Percentiles rank a stretch among this genome's conserved stretches.
phyloP scores from a whole-genome alignment of 192 early-diverging fungal species.

The Rhizophlyctis rosea region DNA sequence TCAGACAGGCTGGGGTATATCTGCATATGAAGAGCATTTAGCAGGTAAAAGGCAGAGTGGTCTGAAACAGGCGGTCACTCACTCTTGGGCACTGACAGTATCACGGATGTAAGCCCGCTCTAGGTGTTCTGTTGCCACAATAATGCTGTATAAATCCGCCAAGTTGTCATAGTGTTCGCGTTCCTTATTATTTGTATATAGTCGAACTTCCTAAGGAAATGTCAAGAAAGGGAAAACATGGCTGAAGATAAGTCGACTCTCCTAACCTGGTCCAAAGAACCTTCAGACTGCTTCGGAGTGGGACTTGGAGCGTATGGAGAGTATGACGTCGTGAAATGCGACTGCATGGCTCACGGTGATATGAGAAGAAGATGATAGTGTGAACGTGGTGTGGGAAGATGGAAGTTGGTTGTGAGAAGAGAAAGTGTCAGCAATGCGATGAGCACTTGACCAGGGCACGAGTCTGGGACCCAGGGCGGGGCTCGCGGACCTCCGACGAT shows the following conservation, averaged over 20 bases:
- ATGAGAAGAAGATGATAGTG: too few relatives aligned
- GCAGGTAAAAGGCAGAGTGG: not conserved
- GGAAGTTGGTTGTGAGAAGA: too few relatives aligned
- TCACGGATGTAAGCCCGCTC: conserved; percentile 92
- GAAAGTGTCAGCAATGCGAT: too few relatives aligned
- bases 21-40: too few relatives aligned
- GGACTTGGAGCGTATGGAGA: not conserved
- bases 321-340: not conserved
- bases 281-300: not conserved
- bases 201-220: conserved; percentile 70
- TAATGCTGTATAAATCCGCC: conserved; percentile 90
- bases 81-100: conserved; percentile 78
- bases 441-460: too few relatives aligned
- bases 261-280: not conserved
- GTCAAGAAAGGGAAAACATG: too few relatives aligned
- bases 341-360: too few relatives aligned
- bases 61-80: conserved; percentile 1
- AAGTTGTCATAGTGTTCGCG: conserved; percentile 88
- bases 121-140: conserved; percentile 85
- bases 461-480: too few relatives aligned
- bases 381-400: too few relatives aligned
- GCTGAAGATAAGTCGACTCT: too few relatives aligned
- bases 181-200: conserved; percentile 80
- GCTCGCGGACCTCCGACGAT: too few relatives aligned
- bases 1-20: conserved; percentile 85